Percentiles rank a stretch among this genome's conserved stretches.
Evolutionary conservation across 2,329 filamentous ascomycete species (phyloP).

Genomic region (Pseudogymnoascus verrucosus): DNA sequence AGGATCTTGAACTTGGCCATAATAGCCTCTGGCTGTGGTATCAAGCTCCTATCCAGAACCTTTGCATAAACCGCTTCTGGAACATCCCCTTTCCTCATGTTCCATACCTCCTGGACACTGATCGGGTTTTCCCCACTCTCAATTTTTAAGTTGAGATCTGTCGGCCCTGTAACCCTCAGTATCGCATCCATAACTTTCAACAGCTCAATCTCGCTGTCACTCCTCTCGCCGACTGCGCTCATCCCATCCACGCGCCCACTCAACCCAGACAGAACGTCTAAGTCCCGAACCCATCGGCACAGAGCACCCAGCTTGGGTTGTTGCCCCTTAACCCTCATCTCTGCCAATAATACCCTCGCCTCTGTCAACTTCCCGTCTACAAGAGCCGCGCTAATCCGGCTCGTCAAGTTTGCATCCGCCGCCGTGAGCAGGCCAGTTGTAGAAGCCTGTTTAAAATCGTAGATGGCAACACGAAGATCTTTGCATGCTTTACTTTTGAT

Average conservation of each 20-base stretch:
- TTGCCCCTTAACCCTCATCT: slow-evolving; percentile 61
- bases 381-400: slow-evolving; percentile 57
- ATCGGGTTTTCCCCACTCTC: slow-evolving; percentile 36
- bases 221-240: slow-evolving; percentile 29
- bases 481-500: slow-evolving; percentile 64
- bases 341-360: slow-evolving; percentile 56
- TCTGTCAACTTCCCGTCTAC: slow-evolving; percentile 58
- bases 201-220: slow-evolving; percentile 43
- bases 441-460: slow-evolving; percentile 61
- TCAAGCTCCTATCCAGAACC: slow-evolving; percentile 48
- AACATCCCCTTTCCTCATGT: slow-evolving; percentile 38
- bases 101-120: slow-evolving; percentile 52
- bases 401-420: slow-evolving; percentile 55
- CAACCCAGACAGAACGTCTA: slow-evolving; percentile 60
- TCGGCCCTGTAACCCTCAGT: slow-evolving; percentile 53
- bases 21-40: slow-evolving; percentile 31
- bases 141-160: slow-evolving; percentile 40
- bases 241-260: slow-evolving; percentile 40
- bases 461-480: slow-evolving; percentile 57
- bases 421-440: slow-evolving; percentile 54
- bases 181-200: slow-evolving; percentile 57
- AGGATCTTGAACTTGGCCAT: slow-evolving; percentile 45
- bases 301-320: slow-evolving; percentile 60
- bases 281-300: slow-evolving; percentile 64
- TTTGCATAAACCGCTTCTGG: slow-evolving; percentile 44